Percentiles rank a stretch among this genome's conserved stretches.
Conservation (phyloP, 495 filamentous ascomycete genomes). For the Xylaria bambusicola region DNA sequence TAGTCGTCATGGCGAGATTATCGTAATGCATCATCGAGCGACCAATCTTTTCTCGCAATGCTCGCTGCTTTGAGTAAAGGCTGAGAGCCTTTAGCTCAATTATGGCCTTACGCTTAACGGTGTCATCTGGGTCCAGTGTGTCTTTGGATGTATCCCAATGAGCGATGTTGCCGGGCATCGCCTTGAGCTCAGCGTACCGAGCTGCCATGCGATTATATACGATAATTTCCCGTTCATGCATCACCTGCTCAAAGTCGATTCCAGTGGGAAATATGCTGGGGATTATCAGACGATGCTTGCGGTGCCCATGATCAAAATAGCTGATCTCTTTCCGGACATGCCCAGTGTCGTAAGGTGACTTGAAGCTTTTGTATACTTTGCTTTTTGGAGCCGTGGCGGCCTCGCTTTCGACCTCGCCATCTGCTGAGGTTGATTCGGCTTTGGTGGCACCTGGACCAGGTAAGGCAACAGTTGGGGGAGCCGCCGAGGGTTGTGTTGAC, state of each 20-base stretch:
- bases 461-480: slow-evolving; percentile 50
- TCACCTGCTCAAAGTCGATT: slow-evolving; percentile 78
- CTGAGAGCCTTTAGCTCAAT: slow-evolving; percentile 90
- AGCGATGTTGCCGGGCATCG: slow-evolving; percentile 76
- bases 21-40: slow-evolving; percentile 90
- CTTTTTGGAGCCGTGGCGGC: slow-evolving; percentile 29
- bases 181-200: slow-evolving; percentile 78
- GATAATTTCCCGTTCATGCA: slow-evolving; percentile 82
- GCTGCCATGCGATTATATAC: slow-evolving; percentile 86
- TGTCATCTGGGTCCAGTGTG: slow-evolving; percentile 70
- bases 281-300: slow-evolving; percentile 72
- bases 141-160: slow-evolving; percentile 81
- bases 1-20: slow-evolving; percentile 92
- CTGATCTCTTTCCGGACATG: slow-evolving; percentile 61
- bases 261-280: slow-evolving; percentile 86
- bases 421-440: slow-evolving; percentile 33
- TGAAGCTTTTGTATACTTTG: slow-evolving; percentile 57
- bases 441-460: slow-evolving; percentile 27
- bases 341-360: slow-evolving; percentile 62
- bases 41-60: slow-evolving; percentile 79
- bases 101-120: slow-evolving; percentile 81
- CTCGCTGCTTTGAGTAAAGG: slow-evolving; percentile 80
- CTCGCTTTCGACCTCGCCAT: slow-evolving; percentile 28
- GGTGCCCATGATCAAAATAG: slow-evolving; percentile 73
- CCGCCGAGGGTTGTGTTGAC: slow-evolving; percentile 32